Base-by-base conservation (phyloP, 495 filamentous ascomycete species). In the Aspergillus nanangensis region DNA sequence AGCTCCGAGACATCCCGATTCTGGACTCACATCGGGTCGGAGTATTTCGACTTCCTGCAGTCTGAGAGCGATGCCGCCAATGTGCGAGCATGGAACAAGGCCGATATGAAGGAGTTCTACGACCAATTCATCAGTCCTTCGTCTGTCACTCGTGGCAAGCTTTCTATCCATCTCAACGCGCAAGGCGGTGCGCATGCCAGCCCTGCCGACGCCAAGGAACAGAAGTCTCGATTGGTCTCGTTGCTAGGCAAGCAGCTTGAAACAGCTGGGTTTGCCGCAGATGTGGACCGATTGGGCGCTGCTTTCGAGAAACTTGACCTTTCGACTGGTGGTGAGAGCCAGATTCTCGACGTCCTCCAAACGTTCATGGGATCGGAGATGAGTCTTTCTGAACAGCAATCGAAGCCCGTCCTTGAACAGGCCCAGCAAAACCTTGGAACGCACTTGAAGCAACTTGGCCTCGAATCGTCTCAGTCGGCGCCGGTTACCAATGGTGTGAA, bases 21-120 rank as follows among this genome's bases (percentile, higher is more conserved):
- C 60, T 95, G 89, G 92, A 76, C 66, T 23, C 86, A 94, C 50
- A 87, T 97, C 58, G 79, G 80, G 11, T 87, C 78, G 38, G 93
- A 97, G 58, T 87, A 83, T 52, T 92, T 88, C 61, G 88, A 96
- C 61, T 99, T 99, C 62, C 73, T 88, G 53, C 77, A 82, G 55
- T 78, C 90, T 24, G 83, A 94, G 43, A 72, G 75, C 8, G 91
- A 97, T 50, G 91, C 86, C 10, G 82, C 79, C 7, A 67, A 83
- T 44, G 79, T 97, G 52, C 81, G 83, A 48, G 66, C 71, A 8
- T 67, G 96, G 52, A 88, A 77, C 48, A 95, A 95, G 62, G 57
- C 71, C 2, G 87, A 96, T 34, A 74, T 97, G 57, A 53, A 89
- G 21, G 72, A 81, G 17, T 99, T 96, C 69, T 96, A 79, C 71